These are phyloP conservation scores for Rhodocollybia butyracea DNA, from an alignment of 768 basidiomycete species.

Conservation along the genomic window DNA sequence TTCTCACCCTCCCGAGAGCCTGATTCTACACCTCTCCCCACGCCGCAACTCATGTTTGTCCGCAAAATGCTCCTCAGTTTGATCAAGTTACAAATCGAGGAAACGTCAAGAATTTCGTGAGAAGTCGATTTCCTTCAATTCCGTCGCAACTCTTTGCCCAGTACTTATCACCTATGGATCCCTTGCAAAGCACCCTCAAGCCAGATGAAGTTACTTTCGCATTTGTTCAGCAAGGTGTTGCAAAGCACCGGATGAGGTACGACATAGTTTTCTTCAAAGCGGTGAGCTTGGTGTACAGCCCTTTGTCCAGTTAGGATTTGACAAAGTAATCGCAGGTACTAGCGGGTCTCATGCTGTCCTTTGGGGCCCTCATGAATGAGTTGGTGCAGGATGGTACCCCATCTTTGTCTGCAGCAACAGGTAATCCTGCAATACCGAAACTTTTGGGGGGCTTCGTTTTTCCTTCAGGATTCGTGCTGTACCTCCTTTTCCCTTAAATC, in stretches of 20 bases:
- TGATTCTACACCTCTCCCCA: too few species aligned
- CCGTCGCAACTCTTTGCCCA: not conserved
- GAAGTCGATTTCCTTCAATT: not conserved
- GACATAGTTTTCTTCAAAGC: slow-evolving; percentile 5
- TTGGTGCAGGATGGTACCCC: slow-evolving; percentile 59
- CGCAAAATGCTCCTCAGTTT: not conserved
- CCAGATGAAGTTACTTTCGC: not conserved
- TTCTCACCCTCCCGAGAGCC: too few species aligned
- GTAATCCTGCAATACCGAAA: slow-evolving; percentile 68
- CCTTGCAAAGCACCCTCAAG: slow-evolving; percentile 11
- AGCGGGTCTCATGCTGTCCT: slow-evolving; percentile 71
- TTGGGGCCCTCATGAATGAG: slow-evolving; percentile 68
- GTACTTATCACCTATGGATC: not conserved
- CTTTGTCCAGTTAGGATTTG: not conserved
- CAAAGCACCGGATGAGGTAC: slow-evolving; percentile 1
- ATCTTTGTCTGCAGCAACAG: slow-evolving; percentile 31
- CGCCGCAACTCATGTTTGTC: too few species aligned
- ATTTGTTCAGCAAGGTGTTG: not conserved
- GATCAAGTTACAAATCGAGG: not conserved
- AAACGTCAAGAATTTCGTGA: not conserved
- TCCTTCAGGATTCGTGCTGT: slow-evolving; percentile 78
- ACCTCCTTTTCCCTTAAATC: slow-evolving; percentile 11
- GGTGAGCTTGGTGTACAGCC: not conserved
- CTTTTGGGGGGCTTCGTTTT: slow-evolving; percentile 66
- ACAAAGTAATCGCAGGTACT: slow-evolving; percentile 40